Base-by-base conservation (phyloP, 139 green algal species). In the Deuterostichococcus epilithicus region DNA sequence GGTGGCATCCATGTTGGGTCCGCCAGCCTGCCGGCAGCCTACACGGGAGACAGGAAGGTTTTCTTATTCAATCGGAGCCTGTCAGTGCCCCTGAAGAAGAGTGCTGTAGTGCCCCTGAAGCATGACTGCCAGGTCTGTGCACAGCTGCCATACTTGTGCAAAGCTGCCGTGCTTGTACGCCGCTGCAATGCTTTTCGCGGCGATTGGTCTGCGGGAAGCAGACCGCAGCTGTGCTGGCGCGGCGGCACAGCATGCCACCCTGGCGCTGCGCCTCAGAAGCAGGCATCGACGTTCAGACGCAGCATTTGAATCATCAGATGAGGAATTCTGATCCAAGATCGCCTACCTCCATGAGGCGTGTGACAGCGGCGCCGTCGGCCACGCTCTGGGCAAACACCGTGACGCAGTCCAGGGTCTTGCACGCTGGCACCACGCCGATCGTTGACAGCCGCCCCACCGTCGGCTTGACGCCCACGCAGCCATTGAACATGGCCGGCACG, bases 381-480 rank as follows among this genome's bases (percentile, higher is more conserved):
- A 92, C 89, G 10, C 36, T 87, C 63, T 81, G 71, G 5, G 85
- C 77, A 83, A 96, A 94, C 34, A 93, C 85, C 2, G 89, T 90
- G 20, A 92, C 70, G 86, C 91, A 96, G 79, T 96, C 91, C 36
- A 95, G 82, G 1, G 88, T 84, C 30, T 84, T 82, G 71, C 83
- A 91, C 25, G 91, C 91, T 1, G 89, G 91, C 15, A 96, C 90
- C 42, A 96, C 88, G 34, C 91, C 88, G 13, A 80, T 63, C 0
- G 82, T 92, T 47, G 73, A 87, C 25, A 92, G 79, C n/a, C 76
- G 79, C 26, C 90, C 90, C 47, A 94, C 60, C 0, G 88, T 91
- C 22, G 84, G 84, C 81, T 96, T 96, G 39, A 94, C 79, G 34
- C 91, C 91, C 22, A 95, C 89, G 69, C 89, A 92, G 42, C 91